Evolutionary conservation across 140 eudicot species (phyloP), one percentile per base, ranked within the genome.

Genomic region (Anethum foeniculum): DNA sequence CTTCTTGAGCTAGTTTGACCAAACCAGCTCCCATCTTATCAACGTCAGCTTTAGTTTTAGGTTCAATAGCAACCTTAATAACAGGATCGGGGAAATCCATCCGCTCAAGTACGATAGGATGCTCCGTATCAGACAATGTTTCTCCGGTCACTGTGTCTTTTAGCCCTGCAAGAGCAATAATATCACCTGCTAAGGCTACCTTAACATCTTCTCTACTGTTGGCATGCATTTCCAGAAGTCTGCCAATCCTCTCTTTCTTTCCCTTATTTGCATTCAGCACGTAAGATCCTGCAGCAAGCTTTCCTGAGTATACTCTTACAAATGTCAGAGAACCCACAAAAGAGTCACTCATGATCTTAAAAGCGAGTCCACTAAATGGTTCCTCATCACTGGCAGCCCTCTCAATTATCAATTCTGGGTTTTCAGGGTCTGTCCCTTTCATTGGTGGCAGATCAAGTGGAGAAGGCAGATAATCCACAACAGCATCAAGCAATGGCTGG

Each of bases 61-160:
- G 99, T 79, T 95, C 99, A 65, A 92, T 95, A 8, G 99, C 99
- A 83, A 95, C 97, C 92, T 95, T 95, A 21, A 95, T 95, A 38
- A 95, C 99, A n/a, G 99, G 98, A 83, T 95, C 99, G 7, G 99
- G 99, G 88, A 95, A 95, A 71, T 95, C 98, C 99, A 95, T 95
- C 32, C 99, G 86, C 46, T 95, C 97, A 73, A 95, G 96, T 36
- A 95, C 96, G 78, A 95, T 79, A 10, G 97, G 96, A 38, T 88
- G 81, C 18, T 92, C 98, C 1, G 92, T 87, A 84, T 95, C 97
- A 78, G 86, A 85, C 77, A 95, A 80, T 6, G 99, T 95, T 84
- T 95, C 99, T 71, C 99, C 99, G 0, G 99, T 95, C 79, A 95
- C 82, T 19, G 97, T 95, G 84, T 95, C 99, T 85, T 95, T 95